phyloP scores from a whole-genome alignment of 371 early-diverging fungal genomes.

The Mucor plumbeus region DNA sequence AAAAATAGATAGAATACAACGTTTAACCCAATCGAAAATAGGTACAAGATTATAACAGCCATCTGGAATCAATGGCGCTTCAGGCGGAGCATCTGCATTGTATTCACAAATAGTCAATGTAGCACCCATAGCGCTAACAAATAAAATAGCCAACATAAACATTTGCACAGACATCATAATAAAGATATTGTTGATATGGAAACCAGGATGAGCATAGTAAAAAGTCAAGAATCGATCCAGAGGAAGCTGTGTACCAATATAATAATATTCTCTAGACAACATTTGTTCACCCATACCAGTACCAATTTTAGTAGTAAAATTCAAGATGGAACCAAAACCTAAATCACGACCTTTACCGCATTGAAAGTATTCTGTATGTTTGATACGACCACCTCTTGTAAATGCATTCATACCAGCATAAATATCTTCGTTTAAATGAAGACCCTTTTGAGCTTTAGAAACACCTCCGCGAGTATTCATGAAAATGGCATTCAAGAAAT shows the following conservation, averaged over 20 bases:
- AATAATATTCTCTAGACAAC: slow-evolving; percentile 90
- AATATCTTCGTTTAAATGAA: slow-evolving; percentile 93
- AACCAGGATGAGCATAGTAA: slow-evolving; percentile 90
- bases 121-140: slow-evolving; percentile 74
- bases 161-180: slow-evolving; percentile 87
- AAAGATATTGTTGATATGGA: slow-evolving; percentile 91
- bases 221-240: slow-evolving; percentile 88
- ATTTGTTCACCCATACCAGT: slow-evolving; percentile 95
- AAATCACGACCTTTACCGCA: slow-evolving; percentile 94
- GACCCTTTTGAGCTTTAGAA: slow-evolving; percentile 90
- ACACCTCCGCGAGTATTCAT: slow-evolving; percentile 91
- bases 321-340: slow-evolving; percentile 88
- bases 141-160: slow-evolving; percentile 80
- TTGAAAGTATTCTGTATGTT: slow-evolving; percentile 92
- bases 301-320: slow-evolving; percentile 91
- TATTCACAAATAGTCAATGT: slow-evolving; percentile 63
- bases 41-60: slow-evolving; percentile 80
- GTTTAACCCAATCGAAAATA: slow-evolving; percentile 83
- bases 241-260: slow-evolving; percentile 84
- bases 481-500: slow-evolving; percentile 87
- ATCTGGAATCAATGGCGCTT: slow-evolving; percentile 54
- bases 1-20: slow-evolving; percentile 80
- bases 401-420: slow-evolving; percentile 93
- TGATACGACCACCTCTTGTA: slow-evolving; percentile 85
- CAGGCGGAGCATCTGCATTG: slow-evolving; percentile 51